These are phyloP conservation scores for Xylariales sp. DNA, from an alignment of 2,329 filamentous ascomycete species.

Conservation along the genomic window DNA sequence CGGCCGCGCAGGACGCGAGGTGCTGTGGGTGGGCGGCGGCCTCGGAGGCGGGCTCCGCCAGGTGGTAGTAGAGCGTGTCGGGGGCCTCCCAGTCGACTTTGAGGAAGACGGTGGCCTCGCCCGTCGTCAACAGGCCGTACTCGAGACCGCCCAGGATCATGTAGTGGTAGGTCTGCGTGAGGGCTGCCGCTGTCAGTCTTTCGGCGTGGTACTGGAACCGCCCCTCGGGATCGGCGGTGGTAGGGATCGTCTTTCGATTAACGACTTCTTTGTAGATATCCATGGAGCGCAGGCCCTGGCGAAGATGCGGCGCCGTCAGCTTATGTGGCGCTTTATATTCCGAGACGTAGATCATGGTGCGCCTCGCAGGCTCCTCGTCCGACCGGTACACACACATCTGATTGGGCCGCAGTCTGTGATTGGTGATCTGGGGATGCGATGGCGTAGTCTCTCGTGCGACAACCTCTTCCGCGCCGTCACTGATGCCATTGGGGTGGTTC, in stretches of 20 bases:
- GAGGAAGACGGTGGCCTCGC: conserved; percentile 59
- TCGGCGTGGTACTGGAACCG: conserved; percentile 31
- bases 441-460: conserved; percentile 17
- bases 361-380: conserved; percentile 6
- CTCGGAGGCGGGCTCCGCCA: conserved; percentile 47
- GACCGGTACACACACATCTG: conserved; percentile 49
- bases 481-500: conserved; percentile 47
- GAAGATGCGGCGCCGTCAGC: conserved; percentile 56
- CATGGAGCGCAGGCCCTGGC: conserved; percentile 56
- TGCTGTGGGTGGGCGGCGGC: conserved; percentile 41
- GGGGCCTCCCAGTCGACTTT: conserved; percentile 49
- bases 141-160: conserved; percentile 60
- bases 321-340: conserved; percentile 64
- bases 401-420: conserved; percentile 45
- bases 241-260: conserved; percentile 39
- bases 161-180: conserved; percentile 62
- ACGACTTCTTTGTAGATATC: conserved; percentile 55
- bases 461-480: conserved; percentile 43
- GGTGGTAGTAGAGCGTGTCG: conserved; percentile 48
- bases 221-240: conserved; percentile 26
- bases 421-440: conserved; percentile 37
- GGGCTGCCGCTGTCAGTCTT: conserved; percentile 49
- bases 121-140: conserved; percentile 57
- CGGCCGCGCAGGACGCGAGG: conserved; percentile 42
- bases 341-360: conserved; percentile 50